Evolutionary conservation across 495 filamentous ascomycete genomes (phyloP).

Genomic region (Penicillium lagena): DNA sequence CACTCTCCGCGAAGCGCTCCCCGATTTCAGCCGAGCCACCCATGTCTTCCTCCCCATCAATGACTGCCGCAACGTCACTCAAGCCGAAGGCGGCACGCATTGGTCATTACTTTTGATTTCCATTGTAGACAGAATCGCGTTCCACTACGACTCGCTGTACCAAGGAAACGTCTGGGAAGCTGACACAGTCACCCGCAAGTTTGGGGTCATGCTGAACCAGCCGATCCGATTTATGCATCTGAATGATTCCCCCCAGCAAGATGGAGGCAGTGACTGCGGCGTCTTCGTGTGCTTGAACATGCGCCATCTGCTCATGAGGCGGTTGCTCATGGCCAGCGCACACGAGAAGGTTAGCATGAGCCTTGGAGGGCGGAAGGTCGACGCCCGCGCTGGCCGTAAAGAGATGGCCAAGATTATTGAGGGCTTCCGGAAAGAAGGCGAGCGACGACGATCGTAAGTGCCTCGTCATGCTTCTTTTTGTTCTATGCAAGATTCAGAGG

Average conservation of each 20-base stretch:
- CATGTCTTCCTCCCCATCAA: constrained; percentile 98
- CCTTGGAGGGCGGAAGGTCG: constrained; percentile 70
- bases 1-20: constrained; percentile 50
- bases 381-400: constrained; percentile 69
- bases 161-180: constrained; percentile 73
- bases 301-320: constrained; percentile 77
- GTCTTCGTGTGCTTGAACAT: constrained; percentile 94
- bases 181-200: constrained; percentile 51
- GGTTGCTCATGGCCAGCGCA: constrained; percentile 68
- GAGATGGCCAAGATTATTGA: constrained; percentile 88
- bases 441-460: constrained; percentile 68
- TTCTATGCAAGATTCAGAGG: neutral
- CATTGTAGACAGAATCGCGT: constrained; percentile 81
- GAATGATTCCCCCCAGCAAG: constrained; percentile 81
- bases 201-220: constrained; percentile 57
- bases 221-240: constrained; percentile 67
- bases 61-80: constrained; percentile 67
- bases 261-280: constrained; percentile 88
- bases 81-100: constrained; percentile 84
- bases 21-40: constrained; percentile 69
- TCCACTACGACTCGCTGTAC: constrained; percentile 92
- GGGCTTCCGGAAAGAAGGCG: constrained; percentile 72
- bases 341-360: constrained; percentile 89
- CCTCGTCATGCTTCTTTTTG: constrained; percentile 11
- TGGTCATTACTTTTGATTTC: constrained; percentile 93